Evolutionary conservation across 2,329 filamentous ascomycete species (phyloP).

Genomic region (Dothistroma pini): DNA sequence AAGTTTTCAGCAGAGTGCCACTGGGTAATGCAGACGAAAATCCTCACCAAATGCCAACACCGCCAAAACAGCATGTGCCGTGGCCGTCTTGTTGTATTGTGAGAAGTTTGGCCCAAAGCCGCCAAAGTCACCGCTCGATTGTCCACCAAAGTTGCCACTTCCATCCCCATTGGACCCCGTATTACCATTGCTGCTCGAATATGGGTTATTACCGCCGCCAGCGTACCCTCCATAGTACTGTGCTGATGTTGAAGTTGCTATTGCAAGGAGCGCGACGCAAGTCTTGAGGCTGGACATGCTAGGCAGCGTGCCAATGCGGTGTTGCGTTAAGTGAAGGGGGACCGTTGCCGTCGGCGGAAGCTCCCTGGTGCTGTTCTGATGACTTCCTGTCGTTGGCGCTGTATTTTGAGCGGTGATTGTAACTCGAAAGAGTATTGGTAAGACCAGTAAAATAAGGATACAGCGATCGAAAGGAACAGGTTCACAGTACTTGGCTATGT

Average conservation of each 20-base stretch:
- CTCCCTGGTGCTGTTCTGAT: background rate
- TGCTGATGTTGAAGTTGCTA: slow-evolving; percentile 8
- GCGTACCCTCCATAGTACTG: slow-evolving; percentile 14
- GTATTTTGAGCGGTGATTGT: background rate
- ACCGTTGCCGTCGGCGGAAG: too few species aligned
- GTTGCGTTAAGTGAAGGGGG: background rate
- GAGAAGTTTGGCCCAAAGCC: slow-evolving; percentile 10
- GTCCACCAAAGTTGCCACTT: slow-evolving; percentile 5
- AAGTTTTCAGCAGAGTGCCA: too few species aligned
- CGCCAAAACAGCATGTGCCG: slow-evolving; percentile 46
- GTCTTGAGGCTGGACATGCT: background rate
- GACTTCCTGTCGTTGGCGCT: background rate
- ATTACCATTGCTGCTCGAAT: slow-evolving; percentile 12
- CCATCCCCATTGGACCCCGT: slow-evolving; percentile 9
- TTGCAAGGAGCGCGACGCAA: background rate
- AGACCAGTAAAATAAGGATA: background rate
- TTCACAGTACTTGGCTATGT: background rate
- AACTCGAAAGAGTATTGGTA: background rate
- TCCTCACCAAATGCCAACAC: slow-evolving; percentile 41
- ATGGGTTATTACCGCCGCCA: slow-evolving; percentile 10
- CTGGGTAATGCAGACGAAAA: too few species aligned
- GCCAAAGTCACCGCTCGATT: slow-evolving; percentile 14
- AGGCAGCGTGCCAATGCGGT: background rate
- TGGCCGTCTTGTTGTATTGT: slow-evolving; percentile 35
- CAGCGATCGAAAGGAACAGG: background rate